Conservation (phyloP, 352 stramenopile species). For the Phytophthora quininea region DNA sequence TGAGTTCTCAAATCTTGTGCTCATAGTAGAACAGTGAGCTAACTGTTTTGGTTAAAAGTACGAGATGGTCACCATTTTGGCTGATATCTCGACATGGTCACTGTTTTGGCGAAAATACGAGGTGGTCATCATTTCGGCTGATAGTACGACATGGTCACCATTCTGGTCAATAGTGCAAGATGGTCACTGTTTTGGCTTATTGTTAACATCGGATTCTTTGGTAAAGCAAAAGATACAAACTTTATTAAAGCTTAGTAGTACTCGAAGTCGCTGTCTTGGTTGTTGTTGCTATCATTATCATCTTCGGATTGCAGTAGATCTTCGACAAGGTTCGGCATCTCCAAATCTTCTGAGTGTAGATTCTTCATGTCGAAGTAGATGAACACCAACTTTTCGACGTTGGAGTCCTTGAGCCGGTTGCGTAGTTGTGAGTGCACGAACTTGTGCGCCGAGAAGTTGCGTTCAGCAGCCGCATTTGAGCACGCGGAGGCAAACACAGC, state of each 20-base stretch:
- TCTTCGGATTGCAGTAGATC: neutral
- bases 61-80: neutral
- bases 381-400: conserved; percentile 5
- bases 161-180: too few relatives aligned
- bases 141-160: too few relatives aligned
- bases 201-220: too few relatives aligned
- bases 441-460: conserved; percentile 7
- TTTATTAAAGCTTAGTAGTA: neutral
- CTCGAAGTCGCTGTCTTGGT: conserved; percentile 7
- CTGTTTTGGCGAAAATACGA: too few relatives aligned
- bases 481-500: neutral
- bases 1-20: too few relatives aligned
- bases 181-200: too few relatives aligned
- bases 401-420: conserved; percentile 3
- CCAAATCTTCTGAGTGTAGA: neutral
- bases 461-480: neutral
- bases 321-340: neutral
- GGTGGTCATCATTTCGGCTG: too few relatives aligned
- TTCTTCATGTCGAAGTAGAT: conserved; percentile 6
- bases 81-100: neutral
- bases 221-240: too few relatives aligned
- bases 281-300: neutral
- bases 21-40: too few relatives aligned
- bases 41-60: too few relatives aligned
- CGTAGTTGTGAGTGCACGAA: neutral